Evolutionary conservation across 495 filamentous ascomycete species (phyloP), one percentile per base, ranked within the genome.

Genomic region (Neurospora tetraspora): DNA sequence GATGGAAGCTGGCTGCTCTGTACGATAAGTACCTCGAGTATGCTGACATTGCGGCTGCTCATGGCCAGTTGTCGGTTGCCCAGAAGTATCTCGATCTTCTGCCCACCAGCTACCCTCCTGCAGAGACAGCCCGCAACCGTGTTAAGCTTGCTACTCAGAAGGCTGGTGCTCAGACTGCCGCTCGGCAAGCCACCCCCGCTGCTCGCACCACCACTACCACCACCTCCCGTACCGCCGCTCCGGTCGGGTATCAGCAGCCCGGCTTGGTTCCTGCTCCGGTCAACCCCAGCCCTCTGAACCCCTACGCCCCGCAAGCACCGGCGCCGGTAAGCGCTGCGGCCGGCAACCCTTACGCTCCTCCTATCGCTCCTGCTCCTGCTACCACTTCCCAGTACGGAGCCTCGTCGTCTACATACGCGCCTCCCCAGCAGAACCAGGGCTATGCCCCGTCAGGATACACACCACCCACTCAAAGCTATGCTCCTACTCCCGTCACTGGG

Each of bases 21-120:
- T 99, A 99, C 78, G 91, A 94, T 78, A 97, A 96, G 82, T 99
- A 99, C 77, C 90, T 90, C 27, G 95, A 99, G 83, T 99, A 98
- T 81, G 94, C 96, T 11, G 96, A 98, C 78, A 92, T 99, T 76
- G 91, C 96, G 71, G 93, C 96, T 47, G 89, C 93, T 9, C 93
- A 98, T 77, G 96, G 96, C 23, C 91, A 96, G 47, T 82, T 99
- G 43, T 86, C 90, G 36, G 86, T 94, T 76, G 96, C 96, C 23
- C 93, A 96, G 82, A 92, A 91, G 79, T 99, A 98, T 77, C 88
- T 99, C 18, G 89, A 93, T 76, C 89, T 99, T 73, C 87, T 99
- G 38, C 96, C 96, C 10, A 86, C 85, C 38, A 90, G 91, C 74
- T 97, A 95, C 80, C 92, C 92, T 34, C 94, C 93, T 72, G 96